These are phyloP conservation scores for Jamesozyma piceae DNA, from an alignment of 805 yeast species.

Conservation along the genomic window DNA sequence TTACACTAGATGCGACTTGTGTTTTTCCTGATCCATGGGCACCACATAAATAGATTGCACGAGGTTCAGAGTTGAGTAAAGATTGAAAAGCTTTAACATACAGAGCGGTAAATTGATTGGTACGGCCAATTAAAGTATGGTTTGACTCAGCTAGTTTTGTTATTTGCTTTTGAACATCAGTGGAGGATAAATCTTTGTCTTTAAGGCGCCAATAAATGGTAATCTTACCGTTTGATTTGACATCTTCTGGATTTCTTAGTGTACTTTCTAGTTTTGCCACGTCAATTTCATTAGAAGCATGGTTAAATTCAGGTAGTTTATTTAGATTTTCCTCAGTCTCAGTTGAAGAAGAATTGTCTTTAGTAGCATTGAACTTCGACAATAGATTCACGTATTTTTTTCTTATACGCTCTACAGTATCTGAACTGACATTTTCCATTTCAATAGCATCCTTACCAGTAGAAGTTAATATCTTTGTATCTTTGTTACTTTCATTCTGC, in stretches of 20 bases:
- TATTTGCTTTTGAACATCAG: neutral
- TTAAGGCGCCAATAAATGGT: neutral
- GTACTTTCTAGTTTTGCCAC: constrained; percentile 15
- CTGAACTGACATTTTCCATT: neutral
- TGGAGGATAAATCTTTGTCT: neutral
- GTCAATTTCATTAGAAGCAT: constrained; percentile 3
- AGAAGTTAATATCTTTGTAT: neutral
- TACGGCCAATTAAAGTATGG: neutral
- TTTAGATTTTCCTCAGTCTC: neutral
- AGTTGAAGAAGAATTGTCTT: neutral
- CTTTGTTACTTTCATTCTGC: too few relatives aligned
- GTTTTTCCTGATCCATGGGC: constrained; percentile 97
- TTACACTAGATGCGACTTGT: constrained; percentile 77
- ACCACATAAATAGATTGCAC: constrained; percentile 84
- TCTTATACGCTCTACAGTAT: neutral
- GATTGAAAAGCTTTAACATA: constrained; percentile 62
- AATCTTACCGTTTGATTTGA: neutral
- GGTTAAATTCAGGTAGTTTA: neutral
- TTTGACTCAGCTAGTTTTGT: neutral
- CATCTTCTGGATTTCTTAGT: constrained; percentile 29
- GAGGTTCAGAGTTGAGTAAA: constrained; percentile 60
- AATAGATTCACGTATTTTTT: neutral
- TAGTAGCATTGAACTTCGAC: neutral
- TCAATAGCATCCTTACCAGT: neutral
- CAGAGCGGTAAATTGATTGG: constrained; percentile 57